Evolutionary conservation across 768 basidiomycete genomes (phyloP), one percentile per base, ranked within the genome.

Genomic region (Tulasnella sp.): DNA sequence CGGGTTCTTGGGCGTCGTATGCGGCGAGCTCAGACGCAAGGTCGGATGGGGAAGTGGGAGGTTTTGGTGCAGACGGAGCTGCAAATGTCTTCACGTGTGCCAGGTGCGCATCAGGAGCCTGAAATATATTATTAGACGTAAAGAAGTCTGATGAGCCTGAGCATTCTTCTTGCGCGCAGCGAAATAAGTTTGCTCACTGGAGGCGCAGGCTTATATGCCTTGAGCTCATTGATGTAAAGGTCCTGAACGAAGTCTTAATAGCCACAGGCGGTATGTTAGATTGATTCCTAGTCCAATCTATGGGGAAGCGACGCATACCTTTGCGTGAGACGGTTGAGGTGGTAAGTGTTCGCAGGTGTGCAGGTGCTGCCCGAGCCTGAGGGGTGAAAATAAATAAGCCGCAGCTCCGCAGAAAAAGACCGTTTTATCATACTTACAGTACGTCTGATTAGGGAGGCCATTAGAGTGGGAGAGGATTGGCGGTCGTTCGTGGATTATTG

Each of bases 71-170:
- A 15, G 84, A 71, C 0, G 95, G 95, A 24, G 82, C 71, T 30
- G 82, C 70, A 79, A 86, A 95, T 53, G 80, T 69, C 75, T 95
- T 96, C 62, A 98, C 93, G 60, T 72, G 76, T 58, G 88, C 89
- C 66, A 91, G 82, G 71, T 92, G 89, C 55, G 92, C 92, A 71
- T 96, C 88, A 72, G 88, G 84, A 63, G 86, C 81, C 94, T 98
- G 66, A n/a, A n/a, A n/a, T n/a, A n/a, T n/a, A n/a, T n/a, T n/a
- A n/a, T n/a, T n/a, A 52, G n/a, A n/a, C n/a, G 21, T 30, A 41
- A 32, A 49, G 51, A 51, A 51, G 13, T 29, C 27, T 60, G 19
- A 56, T 26, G 45, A 50, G 34, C 4, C 13, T 19, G 34, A 61
- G n/a, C 15, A 26, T n/a, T n/a, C n/a, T n/a, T n/a, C n/a, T n/a